These are phyloP conservation scores for Entomortierella chlamydospora DNA, from an alignment of 192 early-diverging fungal genomes.

Conservation along the genomic window DNA sequence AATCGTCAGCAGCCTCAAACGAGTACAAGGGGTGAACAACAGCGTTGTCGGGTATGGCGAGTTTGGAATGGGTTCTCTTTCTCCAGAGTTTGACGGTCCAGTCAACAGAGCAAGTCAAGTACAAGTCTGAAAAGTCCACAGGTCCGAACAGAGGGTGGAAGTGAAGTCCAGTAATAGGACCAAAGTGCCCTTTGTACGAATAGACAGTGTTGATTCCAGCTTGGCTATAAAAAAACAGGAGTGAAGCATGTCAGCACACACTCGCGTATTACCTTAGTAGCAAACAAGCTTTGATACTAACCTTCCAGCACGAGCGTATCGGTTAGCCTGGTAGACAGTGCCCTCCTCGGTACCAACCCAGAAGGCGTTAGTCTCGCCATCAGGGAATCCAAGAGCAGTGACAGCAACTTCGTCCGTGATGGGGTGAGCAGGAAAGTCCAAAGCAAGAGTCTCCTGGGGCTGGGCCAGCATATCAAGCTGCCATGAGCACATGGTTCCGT, in stretches of 20 bases:
- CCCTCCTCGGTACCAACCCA: slow-evolving; percentile 98
- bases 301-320: slow-evolving; percentile 95
- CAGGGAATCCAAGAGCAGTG: slow-evolving; percentile 91
- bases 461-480: slow-evolving; percentile 97
- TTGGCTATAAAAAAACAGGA: slow-evolving; percentile 74
- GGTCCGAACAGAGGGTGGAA: slow-evolving; percentile 90
- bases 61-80: slow-evolving; percentile 68
- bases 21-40: slow-evolving; percentile 80
- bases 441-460: slow-evolving; percentile 90
- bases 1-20: slow-evolving; percentile 95
- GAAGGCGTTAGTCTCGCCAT: slow-evolving; percentile 92
- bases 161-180: slow-evolving; percentile 86
- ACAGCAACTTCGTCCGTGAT: slow-evolving; percentile 95
- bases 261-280: too few species aligned
- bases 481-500: slow-evolving; percentile 97
- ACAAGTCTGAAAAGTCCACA: slow-evolving; percentile 92
- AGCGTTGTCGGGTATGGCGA: slow-evolving; percentile 58
- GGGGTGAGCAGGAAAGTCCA: slow-evolving; percentile 77
- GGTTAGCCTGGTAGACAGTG: slow-evolving; percentile 91
- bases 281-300: slow-evolving; percentile 36
- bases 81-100: slow-evolving; percentile 99
- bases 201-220: slow-evolving; percentile 93
- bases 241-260: background rate
- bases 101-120: slow-evolving; percentile 91
- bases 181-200: slow-evolving; percentile 89